Base-by-base conservation (phyloP, 768 basidiomycete genomes). In the Calocybe cyanea region DNA sequence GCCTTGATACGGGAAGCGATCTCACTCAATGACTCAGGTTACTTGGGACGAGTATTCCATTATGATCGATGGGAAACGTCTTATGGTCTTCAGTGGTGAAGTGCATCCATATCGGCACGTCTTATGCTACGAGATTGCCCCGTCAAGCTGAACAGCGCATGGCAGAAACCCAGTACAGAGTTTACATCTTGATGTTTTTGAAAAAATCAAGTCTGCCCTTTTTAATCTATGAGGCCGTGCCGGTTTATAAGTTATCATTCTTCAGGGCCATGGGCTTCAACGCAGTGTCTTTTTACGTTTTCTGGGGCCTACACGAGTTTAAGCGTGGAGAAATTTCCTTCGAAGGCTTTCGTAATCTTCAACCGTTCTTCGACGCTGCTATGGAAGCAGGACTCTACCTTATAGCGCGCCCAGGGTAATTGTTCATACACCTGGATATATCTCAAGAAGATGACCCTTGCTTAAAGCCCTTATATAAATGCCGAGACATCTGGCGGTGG, bases 341-440 rank as follows among this genome's bases (percentile, higher is more conserved):
- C 34, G 72, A 77, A 41, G 75, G 73, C 2, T 77, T 77, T 60
- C 65, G 76, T n/a, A 73, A 74, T 46, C 53, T 78, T 13, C 75
- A 78, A 49, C 69, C 73, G 6, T 76, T 80, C 58, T 71, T 79
- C 41, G 72, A 78, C 51, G 73, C 73, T n/a, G 77, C 77, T 2
- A 69, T 72, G 59, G 55, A 71, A 36, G 74, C 75, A 0, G 78
- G 79, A 1, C 57, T 81, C n/a, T 81, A 77, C 60, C 61, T 81
- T 28, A 75, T 80, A 52, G 71, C 77, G 46, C 63, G 77, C 48
- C 75, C 68, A 24, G 71, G 76, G 76, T 75, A 57, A 43, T 57
- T 7, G 20, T 49, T 18, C n/a, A n/a, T 36, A 15, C 10, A 32
- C 1, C 20, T 15, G 2, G 34, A 23, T 36, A 3, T 34, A 11